Base-by-base conservation (phyloP, 2,329 filamentous ascomycete species). In the Neophaeococcomyces mojaviensis region DNA sequence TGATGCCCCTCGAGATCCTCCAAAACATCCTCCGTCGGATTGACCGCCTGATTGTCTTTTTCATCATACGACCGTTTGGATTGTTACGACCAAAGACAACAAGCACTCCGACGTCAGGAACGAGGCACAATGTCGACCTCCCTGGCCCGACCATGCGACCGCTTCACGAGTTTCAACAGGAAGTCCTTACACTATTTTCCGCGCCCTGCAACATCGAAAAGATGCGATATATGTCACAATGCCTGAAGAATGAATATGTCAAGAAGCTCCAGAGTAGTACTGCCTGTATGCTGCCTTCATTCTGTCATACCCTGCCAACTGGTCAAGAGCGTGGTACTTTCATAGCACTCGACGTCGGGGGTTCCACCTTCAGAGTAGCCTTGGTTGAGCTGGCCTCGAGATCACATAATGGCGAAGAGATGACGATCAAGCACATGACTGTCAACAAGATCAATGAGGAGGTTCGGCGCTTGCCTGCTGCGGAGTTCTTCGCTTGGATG, bases 401-500 rank as follows among this genome's bases (percentile, higher is more conserved):
- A 44, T 22, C 39, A 12, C 20, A n/a, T 15, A 16, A 28, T 20
- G 57, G 64, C 6, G 58, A 64, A n/a, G 65, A 63, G 26, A 72
- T 82, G 69, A 68, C 69, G 48, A 78, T 81, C 46, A 63, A 75
- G 43, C 68, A 68, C 47, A 76, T 78, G 61, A 67, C 70, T 31
- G 73, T 69, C 36, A 76, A 71, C 54, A 65, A 65, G 39, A 82
- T 83, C 51, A 74, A 79, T 56, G 71, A 77, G 49, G 58, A 63
- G 12, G 72, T 81, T 39, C 74, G 77, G 42, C 61, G 69, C 37
- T 61, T 82, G 49, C 66, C 70, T 47, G 79, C 78, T 2, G 69
- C 68, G 19, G 65, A 68, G 1, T 82, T 83, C 60, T 83, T 82
- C 58, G 77, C 81, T 58, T 83, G 79, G 79, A 81, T 83, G 73